These are phyloP conservation scores for Nakaseomyces sp. DNA, from an alignment of 1,139 yeast species.

Conservation along the genomic window DNA sequence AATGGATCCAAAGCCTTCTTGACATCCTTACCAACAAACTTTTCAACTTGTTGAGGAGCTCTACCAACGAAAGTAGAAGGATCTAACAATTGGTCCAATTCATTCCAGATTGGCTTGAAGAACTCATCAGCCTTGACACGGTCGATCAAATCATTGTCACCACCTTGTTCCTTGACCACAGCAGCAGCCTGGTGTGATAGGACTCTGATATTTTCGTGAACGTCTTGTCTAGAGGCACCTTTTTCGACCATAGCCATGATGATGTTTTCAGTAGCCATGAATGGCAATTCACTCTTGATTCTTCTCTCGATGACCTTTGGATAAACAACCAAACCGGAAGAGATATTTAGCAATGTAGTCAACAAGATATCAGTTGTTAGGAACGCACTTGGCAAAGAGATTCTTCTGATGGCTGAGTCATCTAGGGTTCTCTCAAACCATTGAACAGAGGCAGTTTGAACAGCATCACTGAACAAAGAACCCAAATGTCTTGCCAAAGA, in stretches of 20 bases:
- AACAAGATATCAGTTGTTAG: conserved; percentile 90
- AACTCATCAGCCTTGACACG: conserved; percentile 71
- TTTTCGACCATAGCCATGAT: conserved; percentile 99
- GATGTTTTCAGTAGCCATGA: conserved; percentile 98
- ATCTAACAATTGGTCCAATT: conserved; percentile 70
- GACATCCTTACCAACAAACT: conserved; percentile 79
- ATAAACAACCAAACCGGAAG: conserved; percentile 92
- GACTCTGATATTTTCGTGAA: conserved; percentile 96
- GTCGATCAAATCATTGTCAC: conserved; percentile 93
- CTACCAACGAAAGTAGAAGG: conserved; percentile 96
- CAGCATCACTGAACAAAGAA: conserved; percentile 82
- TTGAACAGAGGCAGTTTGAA: conserved; percentile 95
- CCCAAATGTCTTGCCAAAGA: conserved; percentile 93
- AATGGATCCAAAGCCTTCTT: conserved; percentile 72
- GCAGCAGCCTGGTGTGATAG: conserved; percentile 95
- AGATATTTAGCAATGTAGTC: conserved; percentile 81
- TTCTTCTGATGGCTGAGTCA: conserved; percentile 97
- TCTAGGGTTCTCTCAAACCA: conserved; percentile 99
- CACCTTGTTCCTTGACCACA: conserved; percentile 96
- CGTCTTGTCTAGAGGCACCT: conserved; percentile 96
- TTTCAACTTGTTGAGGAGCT: conserved; percentile 96
- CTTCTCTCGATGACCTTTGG: conserved; percentile 98
- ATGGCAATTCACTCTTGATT: conserved; percentile 88
- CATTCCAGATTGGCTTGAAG: conserved; percentile 83
- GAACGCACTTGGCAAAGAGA: conserved; percentile 92